These are phyloP conservation scores for Talaromyces borbonicus DNA, from an alignment of 495 filamentous ascomycete species.

Conservation along the genomic window DNA sequence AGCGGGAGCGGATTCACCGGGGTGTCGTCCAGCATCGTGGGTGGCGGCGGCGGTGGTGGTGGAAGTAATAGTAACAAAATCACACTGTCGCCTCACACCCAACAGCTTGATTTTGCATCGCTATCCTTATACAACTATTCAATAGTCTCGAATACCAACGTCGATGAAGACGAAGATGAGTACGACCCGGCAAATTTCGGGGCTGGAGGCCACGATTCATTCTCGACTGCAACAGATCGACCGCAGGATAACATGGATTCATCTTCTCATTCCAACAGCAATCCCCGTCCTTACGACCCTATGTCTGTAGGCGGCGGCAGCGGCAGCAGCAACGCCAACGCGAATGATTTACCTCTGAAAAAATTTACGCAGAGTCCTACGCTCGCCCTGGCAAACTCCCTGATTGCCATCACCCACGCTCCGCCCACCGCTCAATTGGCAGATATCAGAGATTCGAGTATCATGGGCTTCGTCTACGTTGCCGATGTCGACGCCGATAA, in stretches of 20 bases:
- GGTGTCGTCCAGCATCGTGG: no score
- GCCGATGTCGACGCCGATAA: slow-evolving; percentile 81
- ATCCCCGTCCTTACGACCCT: slow-evolving; percentile 9
- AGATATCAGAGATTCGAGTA: slow-evolving; percentile 68
- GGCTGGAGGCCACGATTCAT: slow-evolving; percentile 22
- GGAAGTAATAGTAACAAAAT: slow-evolving; percentile 33
- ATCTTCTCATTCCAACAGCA: slow-evolving; percentile 11
- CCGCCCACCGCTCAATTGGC: slow-evolving; percentile 54
- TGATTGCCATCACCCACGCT: slow-evolving; percentile 74
- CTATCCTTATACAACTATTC: slow-evolving; percentile 59
- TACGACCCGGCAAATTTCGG: slow-evolving; percentile 34
- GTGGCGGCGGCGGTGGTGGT: background rate
- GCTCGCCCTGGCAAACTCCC: slow-evolving; percentile 40
- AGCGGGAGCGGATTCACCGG: no score
- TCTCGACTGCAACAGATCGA: slow-evolving; percentile 13
- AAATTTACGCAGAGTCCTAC: slow-evolving; percentile 28
- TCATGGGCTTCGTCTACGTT: slow-evolving; percentile 90
- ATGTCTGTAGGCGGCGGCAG: background rate
- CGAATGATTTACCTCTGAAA: slow-evolving; percentile 23
- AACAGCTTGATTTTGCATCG: slow-evolving; percentile 63
- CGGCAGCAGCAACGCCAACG: background rate
- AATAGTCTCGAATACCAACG: slow-evolving; percentile 26
- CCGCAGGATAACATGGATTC: slow-evolving; percentile 18
- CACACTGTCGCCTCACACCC: slow-evolving; percentile 76
- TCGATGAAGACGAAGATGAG: slow-evolving; percentile 36